Evolutionary conservation across 1,284 basidiomycete genomes (phyloP).

Genomic region (Leccinum subrobustum): DNA sequence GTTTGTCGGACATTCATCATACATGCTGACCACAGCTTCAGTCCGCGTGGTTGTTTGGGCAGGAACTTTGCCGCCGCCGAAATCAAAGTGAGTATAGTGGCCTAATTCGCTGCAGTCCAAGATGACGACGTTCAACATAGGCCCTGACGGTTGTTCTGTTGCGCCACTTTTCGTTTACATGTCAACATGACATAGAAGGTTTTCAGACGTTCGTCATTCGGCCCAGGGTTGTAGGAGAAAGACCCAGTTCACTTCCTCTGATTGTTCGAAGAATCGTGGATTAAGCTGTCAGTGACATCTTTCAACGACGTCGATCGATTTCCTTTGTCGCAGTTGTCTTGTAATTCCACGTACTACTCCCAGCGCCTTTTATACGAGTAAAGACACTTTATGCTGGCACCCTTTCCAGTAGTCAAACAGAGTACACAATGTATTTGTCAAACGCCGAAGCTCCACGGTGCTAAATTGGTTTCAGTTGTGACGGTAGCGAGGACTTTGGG

Average conservation of each 20-base stretch:
- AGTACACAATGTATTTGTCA: not conserved
- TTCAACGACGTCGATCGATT: not conserved
- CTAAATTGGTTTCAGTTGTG: not conserved
- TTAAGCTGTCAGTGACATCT: slow-evolving; percentile 11
- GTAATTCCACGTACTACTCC: not conserved
- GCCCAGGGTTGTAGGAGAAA: slow-evolving; percentile 51
- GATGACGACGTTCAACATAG: slow-evolving; percentile 30
- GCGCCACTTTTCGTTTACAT: slow-evolving; percentile 50
- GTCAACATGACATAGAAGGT: slow-evolving; percentile 48
- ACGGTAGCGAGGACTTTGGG: not conserved
- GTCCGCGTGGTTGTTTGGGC: slow-evolving; percentile 56
- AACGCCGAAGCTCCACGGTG: not conserved
- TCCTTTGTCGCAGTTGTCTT: not conserved
- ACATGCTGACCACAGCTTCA: slow-evolving; percentile 25
- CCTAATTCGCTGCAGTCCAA: not conserved
- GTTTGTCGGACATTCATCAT: not conserved
- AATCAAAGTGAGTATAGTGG: slow-evolving; percentile 45
- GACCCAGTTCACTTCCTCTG: slow-evolving; percentile 52
- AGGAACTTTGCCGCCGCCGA: slow-evolving; percentile 53
- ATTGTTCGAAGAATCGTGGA: slow-evolving; percentile 38
- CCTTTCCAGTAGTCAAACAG: not conserved
- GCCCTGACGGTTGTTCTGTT: slow-evolving; percentile 47
- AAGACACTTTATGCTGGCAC: not conserved
- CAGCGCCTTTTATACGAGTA: not conserved
- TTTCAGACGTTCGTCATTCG: slow-evolving; percentile 64